Conservation (phyloP, 2,329 filamentous ascomycete species). For the Exophiala mesophila region DNA sequence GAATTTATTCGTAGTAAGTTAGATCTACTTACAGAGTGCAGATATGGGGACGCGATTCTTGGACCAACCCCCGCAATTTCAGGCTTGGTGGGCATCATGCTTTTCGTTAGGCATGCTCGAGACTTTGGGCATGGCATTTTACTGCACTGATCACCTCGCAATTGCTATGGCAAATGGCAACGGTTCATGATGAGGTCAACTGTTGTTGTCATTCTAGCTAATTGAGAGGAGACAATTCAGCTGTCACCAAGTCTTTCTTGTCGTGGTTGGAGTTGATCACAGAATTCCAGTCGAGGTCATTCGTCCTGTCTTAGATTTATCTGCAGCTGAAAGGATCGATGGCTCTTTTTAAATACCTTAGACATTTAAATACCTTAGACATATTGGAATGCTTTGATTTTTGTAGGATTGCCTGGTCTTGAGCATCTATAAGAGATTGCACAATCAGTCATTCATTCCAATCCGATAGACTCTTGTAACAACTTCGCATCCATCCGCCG, state of each 20-base stretch:
- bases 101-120: background rate
- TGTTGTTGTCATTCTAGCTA: background rate
- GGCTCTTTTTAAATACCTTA: too few species aligned
- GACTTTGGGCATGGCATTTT: background rate
- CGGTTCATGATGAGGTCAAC: background rate
- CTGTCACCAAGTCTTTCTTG: background rate
- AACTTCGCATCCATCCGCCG: too few species aligned
- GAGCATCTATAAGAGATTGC: too few species aligned
- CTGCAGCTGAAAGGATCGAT: too few species aligned
- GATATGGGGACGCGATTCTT: background rate
- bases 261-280: background rate
- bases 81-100: background rate
- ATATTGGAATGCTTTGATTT: too few species aligned
- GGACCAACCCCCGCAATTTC: background rate
- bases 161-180: background rate
- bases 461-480: too few species aligned
- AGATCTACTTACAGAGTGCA: background rate
- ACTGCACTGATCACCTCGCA: background rate
- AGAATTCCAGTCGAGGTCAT: background rate
- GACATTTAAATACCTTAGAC: too few species aligned
- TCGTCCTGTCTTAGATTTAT: background rate
- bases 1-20: constrained; percentile 1
- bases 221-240: background rate
- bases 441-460: too few species aligned
- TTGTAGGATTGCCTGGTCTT: too few species aligned